Conservation (phyloP, 108 stramenopile genomes). For the Skeletonema grethae region DNA sequence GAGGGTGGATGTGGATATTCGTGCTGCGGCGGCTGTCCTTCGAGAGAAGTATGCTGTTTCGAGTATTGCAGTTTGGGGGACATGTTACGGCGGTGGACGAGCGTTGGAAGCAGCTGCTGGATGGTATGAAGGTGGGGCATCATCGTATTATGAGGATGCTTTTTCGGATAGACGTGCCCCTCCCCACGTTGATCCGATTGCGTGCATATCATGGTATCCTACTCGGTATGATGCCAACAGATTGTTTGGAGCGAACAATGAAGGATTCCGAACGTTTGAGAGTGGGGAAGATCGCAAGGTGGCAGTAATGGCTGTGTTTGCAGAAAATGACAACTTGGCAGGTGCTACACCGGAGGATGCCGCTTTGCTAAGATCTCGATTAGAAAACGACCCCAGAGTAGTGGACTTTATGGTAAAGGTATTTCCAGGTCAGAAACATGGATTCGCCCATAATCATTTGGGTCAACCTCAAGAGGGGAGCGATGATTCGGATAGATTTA, state of each 20-base stretch:
- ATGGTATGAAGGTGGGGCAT: conserved; percentile 53
- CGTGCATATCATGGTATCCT: conserved; percentile 85
- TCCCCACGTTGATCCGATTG: conserved; percentile 70
- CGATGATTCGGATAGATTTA: conserved; percentile 50
- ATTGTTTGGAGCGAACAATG: conserved; percentile 63
- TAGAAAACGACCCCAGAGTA: conserved; percentile 68
- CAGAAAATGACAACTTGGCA: conserved; percentile 61
- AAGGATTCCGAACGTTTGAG: conserved; percentile 45
- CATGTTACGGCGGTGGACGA: conserved; percentile 83
- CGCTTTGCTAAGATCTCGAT: conserved; percentile 51
- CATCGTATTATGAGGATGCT: conserved; percentile 57
- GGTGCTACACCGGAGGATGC: conserved; percentile 82
- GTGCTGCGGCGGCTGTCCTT: conserved; percentile 77
- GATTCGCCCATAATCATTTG: conserved; percentile 68
- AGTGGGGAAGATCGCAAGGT: conserved; percentile 49
- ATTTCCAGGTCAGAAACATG: conserved; percentile 79
- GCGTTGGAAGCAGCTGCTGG: conserved; percentile 82
- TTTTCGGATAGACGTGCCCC: conserved; percentile 61
- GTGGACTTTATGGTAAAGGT: conserved; percentile 87
- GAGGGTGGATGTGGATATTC: conserved; percentile 82
- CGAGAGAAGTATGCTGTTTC: conserved; percentile 79
- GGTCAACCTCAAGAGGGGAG: conserved; percentile 29
- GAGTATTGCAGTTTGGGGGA: conserved; percentile 81
- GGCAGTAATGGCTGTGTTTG: conserved; percentile 85
- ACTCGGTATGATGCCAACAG: conserved; percentile 71